Percentiles rank a stretch among this genome's conserved stretches.
Conservation (phyloP, 2,329 filamentous ascomycete genomes). For the Cytospora piceae region DNA sequence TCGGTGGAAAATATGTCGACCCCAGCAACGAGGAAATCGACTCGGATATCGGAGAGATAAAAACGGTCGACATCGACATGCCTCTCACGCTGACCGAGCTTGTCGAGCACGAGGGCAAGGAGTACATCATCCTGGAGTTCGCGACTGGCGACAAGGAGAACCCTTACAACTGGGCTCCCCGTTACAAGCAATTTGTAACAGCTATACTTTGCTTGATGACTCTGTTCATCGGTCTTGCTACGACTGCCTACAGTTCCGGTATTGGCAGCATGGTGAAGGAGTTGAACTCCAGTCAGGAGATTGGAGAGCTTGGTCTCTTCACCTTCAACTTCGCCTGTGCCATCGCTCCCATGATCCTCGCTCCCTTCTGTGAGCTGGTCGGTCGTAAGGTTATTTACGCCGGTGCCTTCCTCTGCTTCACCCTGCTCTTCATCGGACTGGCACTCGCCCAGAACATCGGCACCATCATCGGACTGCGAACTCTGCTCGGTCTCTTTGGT, state of each 20-base stretch:
- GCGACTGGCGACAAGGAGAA: slow-evolving; percentile 51
- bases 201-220: slow-evolving; percentile 55
- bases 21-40: slow-evolving; percentile 39
- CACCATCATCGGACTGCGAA: slow-evolving; percentile 51
- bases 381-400: slow-evolving; percentile 51
- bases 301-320: slow-evolving; percentile 54
- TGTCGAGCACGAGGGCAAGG: slow-evolving; percentile 46
- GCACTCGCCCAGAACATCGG: slow-evolving; percentile 52
- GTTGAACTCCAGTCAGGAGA: slow-evolving; percentile 44
- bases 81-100: slow-evolving; percentile 51
- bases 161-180: slow-evolving; percentile 54
- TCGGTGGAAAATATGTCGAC: slow-evolving; percentile 44
- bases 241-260: slow-evolving; percentile 55
- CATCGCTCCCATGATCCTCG: slow-evolving; percentile 50
- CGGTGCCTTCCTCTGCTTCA: slow-evolving; percentile 50
- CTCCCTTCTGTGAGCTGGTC: slow-evolving; percentile 54
- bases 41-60: slow-evolving; percentile 42
- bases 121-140: slow-evolving; percentile 52
- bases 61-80: slow-evolving; percentile 51
- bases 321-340: slow-evolving; percentile 54
- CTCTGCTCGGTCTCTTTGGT: slow-evolving; percentile 52
- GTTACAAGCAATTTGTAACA: slow-evolving; percentile 50
- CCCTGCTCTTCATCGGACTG: slow-evolving; percentile 52
- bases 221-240: slow-evolving; percentile 57
- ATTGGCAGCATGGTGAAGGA: slow-evolving; percentile 51